phyloP scores from a whole-genome alignment of 1,284 basidiomycete species.

The Papiliotrema flavescens region DNA sequence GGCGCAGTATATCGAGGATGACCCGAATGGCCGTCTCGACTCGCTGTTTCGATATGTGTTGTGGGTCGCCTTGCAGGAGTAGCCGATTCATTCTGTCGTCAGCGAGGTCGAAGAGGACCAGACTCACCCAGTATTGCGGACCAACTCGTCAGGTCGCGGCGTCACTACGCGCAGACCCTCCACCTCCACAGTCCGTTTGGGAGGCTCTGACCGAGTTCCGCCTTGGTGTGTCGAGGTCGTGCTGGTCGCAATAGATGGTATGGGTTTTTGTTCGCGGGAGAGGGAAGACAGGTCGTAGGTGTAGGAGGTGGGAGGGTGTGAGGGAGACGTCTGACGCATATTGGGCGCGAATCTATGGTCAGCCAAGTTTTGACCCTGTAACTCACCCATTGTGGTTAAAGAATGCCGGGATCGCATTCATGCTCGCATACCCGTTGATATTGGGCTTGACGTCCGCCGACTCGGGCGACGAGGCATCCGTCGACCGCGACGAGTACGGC shows the following conservation, averaged over 20 bases:
- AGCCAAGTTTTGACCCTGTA: too few relatives aligned
- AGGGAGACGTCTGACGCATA: constrained; percentile 8
- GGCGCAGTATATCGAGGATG: constrained; percentile 41
- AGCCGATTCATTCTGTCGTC: constrained; percentile 29
- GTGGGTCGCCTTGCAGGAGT: constrained; percentile 44
- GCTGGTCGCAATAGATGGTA: constrained; percentile 10
- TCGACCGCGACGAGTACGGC: constrained; percentile 34
- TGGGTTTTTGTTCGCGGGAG: neutral
- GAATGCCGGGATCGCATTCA: too few relatives aligned
- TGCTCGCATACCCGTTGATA: too few relatives aligned
- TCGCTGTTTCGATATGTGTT: constrained; percentile 40
- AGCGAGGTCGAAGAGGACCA: neutral
- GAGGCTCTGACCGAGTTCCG: constrained; percentile 38
- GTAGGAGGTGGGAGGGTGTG: neutral
- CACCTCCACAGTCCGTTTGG: constrained; percentile 36
- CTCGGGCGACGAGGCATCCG: constrained; percentile 36
- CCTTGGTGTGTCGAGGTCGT: constrained; percentile 24
- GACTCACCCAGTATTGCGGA: constrained; percentile 7
- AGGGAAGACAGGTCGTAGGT: neutral
- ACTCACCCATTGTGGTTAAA: neutral
- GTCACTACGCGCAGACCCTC: constrained; percentile 18
- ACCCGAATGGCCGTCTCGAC: constrained; percentile 47
- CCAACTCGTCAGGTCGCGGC: neutral
- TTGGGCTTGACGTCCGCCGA: constrained; percentile 7
- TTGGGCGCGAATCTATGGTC: too few relatives aligned